A percentile compares a stretch with the other conserved stretches of the same genome.
These are phyloP conservation scores for Clavariopsis aquatica DNA, from an alignment of 495 filamentous ascomycete genomes.

Conservation along the genomic window DNA sequence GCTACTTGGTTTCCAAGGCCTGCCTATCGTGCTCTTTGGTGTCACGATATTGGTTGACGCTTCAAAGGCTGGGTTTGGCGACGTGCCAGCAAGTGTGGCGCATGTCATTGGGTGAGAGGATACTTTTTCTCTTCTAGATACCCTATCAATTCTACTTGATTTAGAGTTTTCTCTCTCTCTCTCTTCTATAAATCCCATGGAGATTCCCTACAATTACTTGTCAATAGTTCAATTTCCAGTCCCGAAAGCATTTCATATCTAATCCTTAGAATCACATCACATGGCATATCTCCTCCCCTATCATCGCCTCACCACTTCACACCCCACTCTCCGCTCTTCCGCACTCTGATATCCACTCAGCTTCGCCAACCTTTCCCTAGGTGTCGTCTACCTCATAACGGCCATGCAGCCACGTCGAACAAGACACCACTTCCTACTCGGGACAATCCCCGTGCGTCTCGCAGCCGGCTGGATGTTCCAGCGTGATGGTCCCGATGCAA, in stretches of 20 bases:
- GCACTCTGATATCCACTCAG: slow-evolving; percentile 1
- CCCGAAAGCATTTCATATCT: too few relatives aligned
- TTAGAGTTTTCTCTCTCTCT: too few relatives aligned
- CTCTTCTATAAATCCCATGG: too few relatives aligned
- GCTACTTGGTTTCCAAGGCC: slow-evolving; percentile 13
- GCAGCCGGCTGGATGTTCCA: slow-evolving; percentile 2
- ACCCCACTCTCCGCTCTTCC: not conserved
- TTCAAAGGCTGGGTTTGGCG: slow-evolving; percentile 6
- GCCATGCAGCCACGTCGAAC: not conserved
- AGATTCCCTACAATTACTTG: too few relatives aligned
- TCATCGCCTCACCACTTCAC: not conserved
- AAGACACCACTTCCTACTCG: slow-evolving; percentile 13
- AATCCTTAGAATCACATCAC: too few relatives aligned
- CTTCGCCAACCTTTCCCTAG: slow-evolving; percentile 13
- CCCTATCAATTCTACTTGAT: too few relatives aligned
- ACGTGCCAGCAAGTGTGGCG: not conserved
- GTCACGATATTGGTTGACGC: slow-evolving; percentile 1
- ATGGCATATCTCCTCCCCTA: too few relatives aligned
- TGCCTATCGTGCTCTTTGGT: slow-evolving; percentile 12
- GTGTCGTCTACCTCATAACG: not conserved
- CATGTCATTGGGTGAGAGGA: slow-evolving; percentile 10
- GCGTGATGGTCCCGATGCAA: slow-evolving; percentile 5
- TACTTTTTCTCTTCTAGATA: not conserved
- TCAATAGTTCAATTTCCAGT: too few relatives aligned
- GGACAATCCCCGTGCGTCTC: slow-evolving; percentile 5